Evolutionary conservation across 2,329 filamentous ascomycete genomes (phyloP), one percentile per base, ranked within the genome.

Genomic region (Penicillium sp.): DNA sequence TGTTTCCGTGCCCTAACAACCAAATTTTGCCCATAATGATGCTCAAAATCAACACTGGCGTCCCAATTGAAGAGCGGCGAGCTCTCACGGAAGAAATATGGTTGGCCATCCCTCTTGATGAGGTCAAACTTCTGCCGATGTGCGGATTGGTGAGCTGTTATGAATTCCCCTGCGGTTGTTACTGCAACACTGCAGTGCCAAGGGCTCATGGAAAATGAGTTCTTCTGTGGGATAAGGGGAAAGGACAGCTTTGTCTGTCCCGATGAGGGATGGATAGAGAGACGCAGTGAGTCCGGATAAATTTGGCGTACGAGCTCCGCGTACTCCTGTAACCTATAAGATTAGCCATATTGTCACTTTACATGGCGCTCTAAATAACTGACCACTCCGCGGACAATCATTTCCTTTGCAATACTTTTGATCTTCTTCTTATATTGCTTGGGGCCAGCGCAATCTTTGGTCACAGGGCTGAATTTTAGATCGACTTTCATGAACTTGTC

Each of bases 121-220:
- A 51, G 47, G 12, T 55, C 52, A 31, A 35, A 55, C 5, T 40
- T 51, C 29, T 46, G 40, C 15, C 52, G 46, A 35, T 51, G 52
- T 15, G 21, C 21, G 13, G 52, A 45, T 23, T 51, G 44, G 27
- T 55, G 52, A n/a, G 52, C 52, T n/a, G 52, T 55, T n/a, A 46
- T 46, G 16, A 55, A 55, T 27, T 42, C 45, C 1, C 52, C 52
- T 8, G 50, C 9, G 3, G 16, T 12, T 21, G 29, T 50, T 23
- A 55, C 52, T 29, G 52, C 52, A 10, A 55, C n/a, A 41, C 52
- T 55, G 34, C 52, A 55, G 27, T 55, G 52, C 52, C 52, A 55
- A 8, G 52, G 52, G 5, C 52, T 55, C 52, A 55, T 55, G 4
- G 52, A 55, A 25, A 55, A 55, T 1, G 47, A 51, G 4, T 55